Evolutionary conservation across 1,284 basidiomycete genomes (phyloP).

Genomic region (Phylloporus gajari): DNA sequence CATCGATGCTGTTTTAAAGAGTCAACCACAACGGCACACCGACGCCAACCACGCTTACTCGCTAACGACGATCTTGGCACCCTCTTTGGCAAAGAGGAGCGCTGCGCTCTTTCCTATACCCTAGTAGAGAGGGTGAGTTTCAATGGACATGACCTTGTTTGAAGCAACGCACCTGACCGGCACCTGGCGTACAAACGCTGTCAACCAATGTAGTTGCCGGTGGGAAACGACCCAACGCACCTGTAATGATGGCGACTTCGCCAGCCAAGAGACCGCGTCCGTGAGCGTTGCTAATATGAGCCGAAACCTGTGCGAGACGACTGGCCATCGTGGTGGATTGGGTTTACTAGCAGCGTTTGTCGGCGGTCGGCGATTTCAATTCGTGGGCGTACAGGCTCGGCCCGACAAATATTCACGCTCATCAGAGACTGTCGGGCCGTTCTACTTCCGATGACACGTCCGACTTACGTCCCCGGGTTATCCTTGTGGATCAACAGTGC

Average conservation of each 20-base stretch:
- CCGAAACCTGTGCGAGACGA: constrained; percentile 76
- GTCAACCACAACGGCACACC: constrained; percentile 11
- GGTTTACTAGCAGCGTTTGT: neutral
- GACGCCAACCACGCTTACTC: constrained; percentile 62
- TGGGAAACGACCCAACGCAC: constrained; percentile 49
- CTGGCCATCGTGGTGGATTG: constrained; percentile 58
- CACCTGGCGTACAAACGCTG: constrained; percentile 55
- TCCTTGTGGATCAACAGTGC: no score
- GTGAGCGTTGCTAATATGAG: constrained; percentile 70
- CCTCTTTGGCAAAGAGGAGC: constrained; percentile 84
- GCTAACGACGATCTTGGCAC: constrained; percentile 86
- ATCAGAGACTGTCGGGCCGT: neutral
- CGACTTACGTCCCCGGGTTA: no score
- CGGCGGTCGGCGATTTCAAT: neutral
- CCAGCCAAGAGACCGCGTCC: constrained; percentile 75
- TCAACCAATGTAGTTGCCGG: neutral
- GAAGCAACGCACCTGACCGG: constrained; percentile 69
- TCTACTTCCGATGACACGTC: neutral
- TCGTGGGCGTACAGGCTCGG: neutral
- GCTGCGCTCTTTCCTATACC: constrained; percentile 82
- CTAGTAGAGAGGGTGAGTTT: constrained; percentile 45
- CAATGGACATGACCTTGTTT: neutral
- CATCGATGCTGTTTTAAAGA: constrained; percentile 66
- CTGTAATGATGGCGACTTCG: constrained; percentile 88
- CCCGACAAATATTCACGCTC: constrained; percentile 1